These are phyloP conservation scores for Nephelium lappaceum DNA, from an alignment of 345 rosid genomes.

Conservation along the genomic window DNA sequence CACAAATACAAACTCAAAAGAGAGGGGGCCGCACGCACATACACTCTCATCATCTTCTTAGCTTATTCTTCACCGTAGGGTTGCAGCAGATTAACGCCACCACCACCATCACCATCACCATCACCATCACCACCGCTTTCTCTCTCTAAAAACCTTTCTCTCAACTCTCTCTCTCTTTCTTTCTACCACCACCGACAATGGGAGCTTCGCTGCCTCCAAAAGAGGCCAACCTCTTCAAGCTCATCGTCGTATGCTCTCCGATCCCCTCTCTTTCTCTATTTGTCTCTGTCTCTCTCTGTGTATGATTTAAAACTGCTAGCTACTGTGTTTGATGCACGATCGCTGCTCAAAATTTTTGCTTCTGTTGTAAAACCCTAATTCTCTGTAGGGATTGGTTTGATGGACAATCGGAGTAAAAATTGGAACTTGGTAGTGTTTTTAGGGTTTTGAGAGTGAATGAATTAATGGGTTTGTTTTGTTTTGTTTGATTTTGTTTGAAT, in stretches of 20 bases:
- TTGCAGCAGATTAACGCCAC: slow-evolving; percentile 86
- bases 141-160: slow-evolving; percentile 20
- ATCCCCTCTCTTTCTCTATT: slow-evolving; percentile 23
- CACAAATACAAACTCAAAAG: not conserved
- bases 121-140: slow-evolving; percentile 15
- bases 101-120: slow-evolving; percentile 10
- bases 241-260: slow-evolving; percentile 88
- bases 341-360: not conserved
- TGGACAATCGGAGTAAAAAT: not conserved
- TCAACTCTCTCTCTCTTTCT: slow-evolving; percentile 1
- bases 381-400: slow-evolving; percentile 13
- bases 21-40: not conserved
- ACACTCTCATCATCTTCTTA: not conserved
- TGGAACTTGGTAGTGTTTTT: not conserved
- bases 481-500: slow-evolving; percentile 1
- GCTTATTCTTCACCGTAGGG: slow-evolving; percentile 54
- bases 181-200: slow-evolving; percentile 42
- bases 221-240: slow-evolving; percentile 99
- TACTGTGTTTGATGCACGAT: not conserved
- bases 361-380: slow-evolving; percentile 29
- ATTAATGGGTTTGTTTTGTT: slow-evolving; percentile 14
- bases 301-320: not conserved
- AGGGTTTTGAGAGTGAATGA: not conserved
- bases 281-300: not conserved
- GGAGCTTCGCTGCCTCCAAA: slow-evolving; percentile 98